Percentiles rank a stretch among this genome's conserved stretches.
Conservation (phyloP, 1,139 yeast species). For the Suhomyces kunorum region DNA sequence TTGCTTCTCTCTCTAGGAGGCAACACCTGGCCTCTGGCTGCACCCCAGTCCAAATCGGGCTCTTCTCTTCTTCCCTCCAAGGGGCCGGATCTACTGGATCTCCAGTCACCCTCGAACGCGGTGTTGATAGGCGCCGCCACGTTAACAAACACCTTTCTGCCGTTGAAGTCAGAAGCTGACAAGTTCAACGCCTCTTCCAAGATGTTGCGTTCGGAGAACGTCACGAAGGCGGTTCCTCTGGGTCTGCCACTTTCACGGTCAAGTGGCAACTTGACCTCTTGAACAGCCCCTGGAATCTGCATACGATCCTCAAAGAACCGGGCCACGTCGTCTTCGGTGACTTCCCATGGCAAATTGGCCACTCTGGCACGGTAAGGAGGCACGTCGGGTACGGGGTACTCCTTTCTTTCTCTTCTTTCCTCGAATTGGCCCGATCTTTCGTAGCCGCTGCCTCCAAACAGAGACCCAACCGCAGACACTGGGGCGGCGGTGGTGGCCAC, state of each 20-base stretch:
- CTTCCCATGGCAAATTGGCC: conserved; percentile 84
- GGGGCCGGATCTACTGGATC: conserved; percentile 44
- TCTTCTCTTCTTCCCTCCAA: conserved; percentile 27
- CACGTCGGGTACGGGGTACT: conserved; percentile 82
- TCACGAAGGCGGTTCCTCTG: conserved; percentile 86
- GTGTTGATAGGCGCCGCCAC: conserved; percentile 86
- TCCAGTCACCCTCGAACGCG: conserved; percentile 51
- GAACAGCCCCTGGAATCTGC: conserved; percentile 48
- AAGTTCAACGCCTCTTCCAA: conserved; percentile 71
- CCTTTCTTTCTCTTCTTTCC: conserved; percentile 51
- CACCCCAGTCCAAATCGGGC: conserved; percentile 33
- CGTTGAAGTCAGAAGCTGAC: conserved; percentile 64
- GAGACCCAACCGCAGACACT: conserved; percentile 16
- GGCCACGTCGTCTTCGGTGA: conserved; percentile 62
- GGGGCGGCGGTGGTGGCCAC: conserved; percentile 33
- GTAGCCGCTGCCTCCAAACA: conserved; percentile 10
- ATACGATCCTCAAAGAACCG: conserved; percentile 70
- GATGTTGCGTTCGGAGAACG: conserved; percentile 64
- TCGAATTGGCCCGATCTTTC: conserved; percentile 13
- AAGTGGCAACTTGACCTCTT: conserved; percentile 68
- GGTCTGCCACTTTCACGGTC: conserved; percentile 65
- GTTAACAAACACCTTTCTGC: conserved; percentile 76
- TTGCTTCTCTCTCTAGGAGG: conserved; percentile 45
- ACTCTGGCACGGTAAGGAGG: conserved; percentile 93
- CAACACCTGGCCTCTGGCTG: conserved; percentile 39